These are phyloP conservation scores for Apiotrichum laibachii DNA, from an alignment of 1,284 basidiomycete species.

Conservation along the genomic window DNA sequence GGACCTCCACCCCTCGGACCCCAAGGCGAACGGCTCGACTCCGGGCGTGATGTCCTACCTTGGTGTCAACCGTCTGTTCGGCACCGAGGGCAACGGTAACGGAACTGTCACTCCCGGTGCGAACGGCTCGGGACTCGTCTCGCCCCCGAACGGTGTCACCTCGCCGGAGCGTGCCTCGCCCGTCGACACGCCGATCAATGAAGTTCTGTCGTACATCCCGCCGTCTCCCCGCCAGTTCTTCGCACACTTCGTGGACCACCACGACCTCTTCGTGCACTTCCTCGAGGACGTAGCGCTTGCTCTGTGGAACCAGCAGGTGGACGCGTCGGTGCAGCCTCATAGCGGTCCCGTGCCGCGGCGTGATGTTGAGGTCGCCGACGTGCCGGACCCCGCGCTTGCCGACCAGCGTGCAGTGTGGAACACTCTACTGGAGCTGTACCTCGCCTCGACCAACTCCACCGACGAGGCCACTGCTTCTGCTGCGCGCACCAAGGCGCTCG, in stretches of 20 bases:
- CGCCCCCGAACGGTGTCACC: not conserved
- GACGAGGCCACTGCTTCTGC: slow-evolving; percentile 22
- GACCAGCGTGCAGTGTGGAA: slow-evolving; percentile 94
- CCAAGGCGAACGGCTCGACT: slow-evolving; percentile 38
- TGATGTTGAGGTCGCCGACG: slow-evolving; percentile 23
- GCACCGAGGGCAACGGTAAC: slow-evolving; percentile 4
- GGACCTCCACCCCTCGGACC: slow-evolving; percentile 35
- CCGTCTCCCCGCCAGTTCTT: slow-evolving; percentile 87
- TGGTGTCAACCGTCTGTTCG: slow-evolving; percentile 60
- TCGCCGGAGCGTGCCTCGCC: slow-evolving; percentile 1
- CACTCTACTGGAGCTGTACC: slow-evolving; percentile 89
- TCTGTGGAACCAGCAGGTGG: slow-evolving; percentile 76
- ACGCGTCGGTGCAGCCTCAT: slow-evolving; percentile 30
- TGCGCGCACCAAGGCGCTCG: slow-evolving; percentile 61
- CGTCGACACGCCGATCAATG: slow-evolving; percentile 11
- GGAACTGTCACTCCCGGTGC: not conserved
- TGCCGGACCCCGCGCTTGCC: slow-evolving; percentile 58
- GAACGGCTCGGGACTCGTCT: not conserved
- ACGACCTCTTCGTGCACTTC: slow-evolving; percentile 77
- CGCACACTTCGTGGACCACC: slow-evolving; percentile 90
- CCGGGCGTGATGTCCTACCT: slow-evolving; percentile 75
- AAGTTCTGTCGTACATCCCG: slow-evolving; percentile 53
- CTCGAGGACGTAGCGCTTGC: slow-evolving; percentile 79
- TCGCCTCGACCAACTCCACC: slow-evolving; percentile 57
- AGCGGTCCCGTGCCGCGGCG: slow-evolving; percentile 7